These are phyloP conservation scores for Phaseolus lunatus DNA, from an alignment of 306 rosid genomes.

Conservation along the genomic window DNA sequence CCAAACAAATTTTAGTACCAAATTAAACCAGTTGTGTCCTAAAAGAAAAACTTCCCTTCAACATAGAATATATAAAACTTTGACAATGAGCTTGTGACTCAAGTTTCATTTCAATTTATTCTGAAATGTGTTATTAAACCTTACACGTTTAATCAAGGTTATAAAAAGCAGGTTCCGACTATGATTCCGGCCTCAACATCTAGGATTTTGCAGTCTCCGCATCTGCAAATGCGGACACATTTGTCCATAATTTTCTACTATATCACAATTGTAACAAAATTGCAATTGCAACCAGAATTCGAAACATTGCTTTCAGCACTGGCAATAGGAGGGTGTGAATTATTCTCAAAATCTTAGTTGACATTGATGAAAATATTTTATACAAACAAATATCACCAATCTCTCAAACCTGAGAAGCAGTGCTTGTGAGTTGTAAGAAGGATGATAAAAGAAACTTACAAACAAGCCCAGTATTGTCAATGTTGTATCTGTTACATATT, in stretches of 20 bases:
- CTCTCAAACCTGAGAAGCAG: constrained; percentile 4
- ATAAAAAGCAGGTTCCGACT: background rate
- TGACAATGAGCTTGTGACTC: background rate
- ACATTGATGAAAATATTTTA: constrained; percentile 3
- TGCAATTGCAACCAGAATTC: background rate
- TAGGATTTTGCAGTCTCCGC: background rate
- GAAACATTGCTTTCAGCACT: background rate
- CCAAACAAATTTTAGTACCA: background rate
- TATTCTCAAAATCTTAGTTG: too few species aligned
- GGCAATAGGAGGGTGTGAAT: constrained; percentile 18
- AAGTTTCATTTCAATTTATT: constrained; percentile 28
- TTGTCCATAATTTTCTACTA: background rate
- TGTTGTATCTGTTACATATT: constrained; percentile 75
- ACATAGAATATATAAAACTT: constrained; percentile 28
- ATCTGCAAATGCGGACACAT: background rate
- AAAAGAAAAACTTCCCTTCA: constrained; percentile 35
- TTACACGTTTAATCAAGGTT: background rate
- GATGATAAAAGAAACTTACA: constrained; percentile 63
- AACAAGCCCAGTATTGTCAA: constrained; percentile 94
- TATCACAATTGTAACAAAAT: background rate
- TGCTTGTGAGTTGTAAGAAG: constrained; percentile 5
- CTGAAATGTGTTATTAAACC: background rate
- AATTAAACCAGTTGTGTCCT: constrained; percentile 29
- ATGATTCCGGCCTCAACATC: background rate
- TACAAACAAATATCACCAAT: constrained; percentile 20